Evolutionary conservation across 805 yeast genomes (phyloP), one percentile per base, ranked within the genome.

Genomic region (Lachancea sp.): DNA sequence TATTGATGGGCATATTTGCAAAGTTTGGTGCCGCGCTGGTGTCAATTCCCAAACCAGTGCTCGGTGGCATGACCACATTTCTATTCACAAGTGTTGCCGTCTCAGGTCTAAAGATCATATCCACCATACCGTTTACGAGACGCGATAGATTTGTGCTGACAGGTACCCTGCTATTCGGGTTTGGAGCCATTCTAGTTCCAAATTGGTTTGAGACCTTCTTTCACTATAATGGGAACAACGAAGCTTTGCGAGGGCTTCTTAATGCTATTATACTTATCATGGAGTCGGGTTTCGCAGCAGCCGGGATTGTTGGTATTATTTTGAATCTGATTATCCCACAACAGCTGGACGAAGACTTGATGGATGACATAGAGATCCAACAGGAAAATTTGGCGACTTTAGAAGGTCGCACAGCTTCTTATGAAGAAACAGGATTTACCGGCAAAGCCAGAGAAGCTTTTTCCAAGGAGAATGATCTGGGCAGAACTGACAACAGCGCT

Each of bases 11-110:
- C 34, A 67, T 89, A 35, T 85, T 89, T 61, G 74, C 95, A 48
- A 85, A 86, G 65, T 86, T 86, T 62, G 89, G 90, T 32, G 95
- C 93, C 41, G 89, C 95, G n/a, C 72, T 89, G 48, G 87, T 83
- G 25, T 74, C 95, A 30, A 86, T 85, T 57, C 95, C 95, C 35
- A 73, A 71, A 45, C 72, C 93, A 1, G 86, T 82, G 26, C 71
- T 89, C 46, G 96, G 96, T 51, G 96, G 96, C 52, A 86, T 88
- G 95, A 82, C 82, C 10, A 73, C 89, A 3, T 84, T 83, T 65
- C 67, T 84, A 42, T 84, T 83, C 72, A 74, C 85, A 27, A 77
- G 88, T 3, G 90, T 84, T 27, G 86, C 86, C 1, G 85, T 81
- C 15, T 81, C 89, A 2, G 90, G 90, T 50, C 62, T 84, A 42